Evolutionary conservation across 176 grass and related monocot species (phyloP), one percentile per base, ranked within the genome.

Genomic region (Zoysia japonica): DNA sequence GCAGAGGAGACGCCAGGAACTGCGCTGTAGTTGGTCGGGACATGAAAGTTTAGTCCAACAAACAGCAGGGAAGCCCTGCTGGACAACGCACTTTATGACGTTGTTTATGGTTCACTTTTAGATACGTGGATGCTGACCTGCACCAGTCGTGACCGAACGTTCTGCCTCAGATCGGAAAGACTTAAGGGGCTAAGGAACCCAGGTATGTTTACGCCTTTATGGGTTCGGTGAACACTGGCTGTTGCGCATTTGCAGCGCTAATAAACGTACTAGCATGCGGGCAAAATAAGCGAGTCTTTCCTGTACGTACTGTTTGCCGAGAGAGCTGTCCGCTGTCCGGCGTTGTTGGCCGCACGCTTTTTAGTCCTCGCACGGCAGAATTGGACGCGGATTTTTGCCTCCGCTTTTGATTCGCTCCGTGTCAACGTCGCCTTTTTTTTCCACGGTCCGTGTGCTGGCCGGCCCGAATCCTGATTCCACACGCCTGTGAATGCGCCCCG

Each of bases 51-150:
- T 20, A 0, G 6, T 6, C 15, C 28, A 11, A 85, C 10, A 62
- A 5, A 65, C 70, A 66, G 67, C 11, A 50, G 78, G 20, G 54
- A 61, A 49, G 38, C 71, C 38, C 62, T 50, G 61, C 80, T 83
- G 80, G 80, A 83, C 37, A 28, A 39, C 74, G 9, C 60, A 73
- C 75, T 83, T 78, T 65, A 41, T 40, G 19, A 75, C 44, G 39
- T 47, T 70, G 57, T 76, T 42, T 71, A 47, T 64, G 8, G n/a
- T 39, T 38, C 47, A 66, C 6, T 70, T 55, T 82, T 71, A 45
- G 57, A n/a, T 47, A 2, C 17, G 37, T 47, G 3, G 65, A 77
- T 70, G 74, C 45, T 63, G 66, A 71, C 66, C 56, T 8, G 70
- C 48, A 10, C 3, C 13, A 16, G 52, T 17, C 70, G 47, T 37